Evolutionary conservation across 1,284 basidiomycete species (phyloP), one percentile per base, ranked within the genome.

Genomic region (Laetiporus sulphureus): DNA sequence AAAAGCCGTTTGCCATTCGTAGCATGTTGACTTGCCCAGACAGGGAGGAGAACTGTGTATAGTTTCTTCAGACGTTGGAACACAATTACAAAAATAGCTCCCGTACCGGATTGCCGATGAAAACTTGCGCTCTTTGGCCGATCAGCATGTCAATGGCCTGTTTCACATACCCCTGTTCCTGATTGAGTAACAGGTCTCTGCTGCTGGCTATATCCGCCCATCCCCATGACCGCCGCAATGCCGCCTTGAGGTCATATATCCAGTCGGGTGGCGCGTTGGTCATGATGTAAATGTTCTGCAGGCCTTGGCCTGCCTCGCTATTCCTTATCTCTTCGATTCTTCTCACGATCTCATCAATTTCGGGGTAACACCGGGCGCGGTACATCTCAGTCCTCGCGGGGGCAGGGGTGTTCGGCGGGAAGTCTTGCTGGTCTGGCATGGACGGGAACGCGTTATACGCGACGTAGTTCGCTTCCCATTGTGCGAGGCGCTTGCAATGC

Each of bases 21-120:
- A 80, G 56, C 71, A 79, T 71, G 18, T 71, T 64, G 18, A 76
- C 68, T 48, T 79, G 79, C 13, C 75, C 69, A 13, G 68, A 68
- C 45, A 79, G 45, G 46, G 74, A 79, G 32, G 77, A 80, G 55
- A 79, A 80, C 77, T 77, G n/a, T 8, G 25, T 12, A 20, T 12
- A 10, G 20, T 7, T 29, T 11, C 25, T n/a, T 4, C 15, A 21
- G 15, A 8, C 7, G 16, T 20, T n/a, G n/a, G 6, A 21, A 4
- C 2, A 13, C 7, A 24, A 13, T 22, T 22, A 38, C n/a, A 8
- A 4, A 64, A 67, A 45, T 34, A 71, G 69, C 36, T 68, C 71
- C n/a, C n/a, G n/a, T n/a, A n/a, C n/a, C n/a, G n/a, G n/a, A 40
- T 73, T 73, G 4, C 69, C 71, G 32, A 73, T 51, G 36, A 74